phyloP scores from a whole-genome alignment of 768 basidiomycete species.

The Brasilioporus rufonigricans region DNA sequence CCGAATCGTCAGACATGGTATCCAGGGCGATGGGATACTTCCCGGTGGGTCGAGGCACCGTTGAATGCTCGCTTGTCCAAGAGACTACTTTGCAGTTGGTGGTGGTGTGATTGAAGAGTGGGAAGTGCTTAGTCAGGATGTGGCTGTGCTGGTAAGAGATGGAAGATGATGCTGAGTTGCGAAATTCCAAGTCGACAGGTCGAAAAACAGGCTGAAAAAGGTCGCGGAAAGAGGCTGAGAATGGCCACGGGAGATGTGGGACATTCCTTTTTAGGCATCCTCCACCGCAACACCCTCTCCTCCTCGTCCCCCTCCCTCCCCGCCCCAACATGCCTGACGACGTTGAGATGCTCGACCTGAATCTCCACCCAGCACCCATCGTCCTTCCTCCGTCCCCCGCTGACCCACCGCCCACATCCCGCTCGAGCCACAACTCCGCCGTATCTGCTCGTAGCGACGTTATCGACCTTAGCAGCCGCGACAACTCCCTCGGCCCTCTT shows the following conservation, averaged over 20 bases:
- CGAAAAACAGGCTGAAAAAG: constrained; percentile 25
- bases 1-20: too few species aligned
- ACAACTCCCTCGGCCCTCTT: constrained; percentile 24
- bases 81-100: too few species aligned
- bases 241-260: constrained; percentile 26
- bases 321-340: constrained; percentile 23
- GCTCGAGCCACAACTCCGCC: constrained; percentile 17
- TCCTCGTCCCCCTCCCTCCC: constrained; percentile 26
- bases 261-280: constrained; percentile 38
- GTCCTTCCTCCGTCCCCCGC: neutral
- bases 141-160: constrained; percentile 14
- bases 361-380: neutral
- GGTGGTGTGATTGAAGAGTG: too few species aligned
- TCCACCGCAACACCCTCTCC: constrained; percentile 31
- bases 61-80: too few species aligned
- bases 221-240: constrained; percentile 29
- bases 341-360: constrained; percentile 28
- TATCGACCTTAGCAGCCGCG: constrained; percentile 31
- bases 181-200: constrained; percentile 26
- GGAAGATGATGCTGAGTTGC: constrained; percentile 11
- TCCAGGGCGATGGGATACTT: too few species aligned
- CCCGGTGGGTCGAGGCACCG: too few species aligned
- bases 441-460: constrained; percentile 21
- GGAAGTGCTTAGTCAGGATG: constrained; percentile 21
- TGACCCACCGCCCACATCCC: constrained; percentile 9